Base-by-base conservation (phyloP, 805 yeast species). In the Starmerella roubikii region DNA sequence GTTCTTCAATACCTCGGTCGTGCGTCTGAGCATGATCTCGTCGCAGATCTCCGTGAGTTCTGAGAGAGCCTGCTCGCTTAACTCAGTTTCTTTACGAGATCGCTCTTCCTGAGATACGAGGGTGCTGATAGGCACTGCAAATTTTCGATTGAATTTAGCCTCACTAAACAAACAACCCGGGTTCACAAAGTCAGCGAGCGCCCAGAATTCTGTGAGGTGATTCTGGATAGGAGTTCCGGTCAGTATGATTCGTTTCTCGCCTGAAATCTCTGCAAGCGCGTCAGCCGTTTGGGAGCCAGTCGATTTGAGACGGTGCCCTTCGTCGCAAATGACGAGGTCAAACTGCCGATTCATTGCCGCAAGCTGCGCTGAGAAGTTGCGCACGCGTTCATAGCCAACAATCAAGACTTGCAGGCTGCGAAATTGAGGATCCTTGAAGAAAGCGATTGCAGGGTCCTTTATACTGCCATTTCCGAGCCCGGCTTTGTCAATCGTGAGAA, bases 171-270 rank as follows among this genome's bases (percentile, higher is more conserved):
- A 61, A 1, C 80, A 61, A 0, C 86, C 88, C 0, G 95, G 95
- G 51, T 84, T 85, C 11, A 84, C 63, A 54, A 88, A 88, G 52
- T 84, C 79, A 6, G 78, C 71, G 50, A 91, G 73, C 9, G 79
- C 76, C 58, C 65, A 83, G 55, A 82, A 88, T 54, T 91, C 98
- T 2, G 61, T 62, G 34, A 91, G 67, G 56, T 91, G 94, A 58
- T 91, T 91, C 54, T 91, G 98, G 26, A 91, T 83, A 0, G 94
- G 95, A 0, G 95, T 84, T 0, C 95, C 98, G 0, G 94, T 74
- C 6, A 91, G 61, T 4, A 88, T 52, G 2, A 88, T 61, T 44
- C 78, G 72, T 31, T 66, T 71, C 7, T 64, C 63, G 3, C 78
- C 67, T 30, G 73, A 61, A 15, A 85, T 57, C 1, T 65, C 51